Percentiles rank a stretch among this genome's conserved stretches.
Conservation (phyloP, 1,284 basidiomycete species). For the Irpex lacteus region DNA sequence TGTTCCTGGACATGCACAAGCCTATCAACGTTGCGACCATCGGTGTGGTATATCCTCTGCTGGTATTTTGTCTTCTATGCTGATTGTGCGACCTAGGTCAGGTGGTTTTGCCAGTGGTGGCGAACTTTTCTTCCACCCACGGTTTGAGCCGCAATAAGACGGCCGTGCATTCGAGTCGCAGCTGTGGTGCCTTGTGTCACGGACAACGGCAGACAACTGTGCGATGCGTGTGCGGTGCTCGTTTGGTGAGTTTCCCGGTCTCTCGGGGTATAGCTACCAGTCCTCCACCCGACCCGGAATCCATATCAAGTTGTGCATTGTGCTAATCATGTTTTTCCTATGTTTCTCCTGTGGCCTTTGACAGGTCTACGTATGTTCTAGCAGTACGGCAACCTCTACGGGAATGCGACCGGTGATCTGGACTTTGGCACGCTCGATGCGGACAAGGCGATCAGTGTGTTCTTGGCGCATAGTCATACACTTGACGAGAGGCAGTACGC, state of each 20-base stretch:
- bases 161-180: constrained; percentile 69
- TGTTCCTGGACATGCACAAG: constrained; percentile 84
- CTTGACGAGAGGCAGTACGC: constrained; percentile 80
- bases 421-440: constrained; percentile 69
- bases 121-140: constrained; percentile 82
- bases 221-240: constrained; percentile 85
- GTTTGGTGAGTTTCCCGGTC: constrained; percentile 52
- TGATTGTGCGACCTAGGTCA: constrained; percentile 40
- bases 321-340: constrained; percentile 7
- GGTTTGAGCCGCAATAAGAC: constrained; percentile 78
- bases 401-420: constrained; percentile 73
- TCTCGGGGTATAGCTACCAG: constrained; percentile 10
- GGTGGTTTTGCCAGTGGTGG: constrained; percentile 83
- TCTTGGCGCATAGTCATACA: constrained; percentile 61
- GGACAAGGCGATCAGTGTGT: constrained; percentile 69
- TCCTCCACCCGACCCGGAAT: background rate
- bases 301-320: background rate
- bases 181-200: constrained; percentile 65
- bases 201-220: constrained; percentile 82
- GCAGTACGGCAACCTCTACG: constrained; percentile 83
- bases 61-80: background rate
- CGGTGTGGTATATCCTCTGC: constrained; percentile 42
- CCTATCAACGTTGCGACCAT: constrained; percentile 90
- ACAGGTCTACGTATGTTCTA: constrained; percentile 71
- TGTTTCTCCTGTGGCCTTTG: background rate